Conservation (phyloP, 805 yeast genomes). For the Candida saitoana region DNA sequence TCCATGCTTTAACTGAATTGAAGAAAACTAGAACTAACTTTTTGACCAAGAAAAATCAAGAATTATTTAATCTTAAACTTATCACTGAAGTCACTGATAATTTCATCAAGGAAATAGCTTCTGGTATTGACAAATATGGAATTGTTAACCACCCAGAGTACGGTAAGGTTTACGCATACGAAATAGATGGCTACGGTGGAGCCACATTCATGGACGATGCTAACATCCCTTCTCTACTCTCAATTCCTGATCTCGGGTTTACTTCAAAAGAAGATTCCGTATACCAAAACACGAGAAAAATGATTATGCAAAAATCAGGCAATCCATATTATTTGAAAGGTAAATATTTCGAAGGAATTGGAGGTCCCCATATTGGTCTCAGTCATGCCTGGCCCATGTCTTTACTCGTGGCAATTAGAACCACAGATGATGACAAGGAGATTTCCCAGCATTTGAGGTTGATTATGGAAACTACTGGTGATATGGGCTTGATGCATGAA, state of each 20-base stretch:
- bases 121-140: constrained; percentile 62
- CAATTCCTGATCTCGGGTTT: constrained; percentile 79
- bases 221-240: constrained; percentile 74
- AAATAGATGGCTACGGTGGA: constrained; percentile 84
- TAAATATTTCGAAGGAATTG: constrained; percentile 64
- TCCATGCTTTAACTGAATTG: constrained; percentile 66
- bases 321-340: constrained; percentile 79
- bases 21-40: constrained; percentile 23
- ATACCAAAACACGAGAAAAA: constrained; percentile 73
- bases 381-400: constrained; percentile 90
- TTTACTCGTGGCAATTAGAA: constrained; percentile 67
- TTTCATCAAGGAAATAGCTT: constrained; percentile 41
- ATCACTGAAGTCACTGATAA: constrained; percentile 21
- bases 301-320: constrained; percentile 65
- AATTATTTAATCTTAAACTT: constrained; percentile 7
- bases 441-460: constrained; percentile 47
- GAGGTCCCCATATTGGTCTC: constrained; percentile 88
- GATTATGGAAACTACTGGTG: constrained; percentile 61
- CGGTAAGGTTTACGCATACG: constrained; percentile 83
- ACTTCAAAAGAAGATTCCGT: constrained; percentile 46
- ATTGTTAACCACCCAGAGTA: constrained; percentile 61
- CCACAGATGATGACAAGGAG: constrained; percentile 68
- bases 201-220: constrained; percentile 82
- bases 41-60: constrained; percentile 13
- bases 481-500: constrained; percentile 82